These are phyloP conservation scores for Kitagawia praeruptora DNA, from an alignment of 129 eudicot genomes.

Conservation along the genomic window DNA sequence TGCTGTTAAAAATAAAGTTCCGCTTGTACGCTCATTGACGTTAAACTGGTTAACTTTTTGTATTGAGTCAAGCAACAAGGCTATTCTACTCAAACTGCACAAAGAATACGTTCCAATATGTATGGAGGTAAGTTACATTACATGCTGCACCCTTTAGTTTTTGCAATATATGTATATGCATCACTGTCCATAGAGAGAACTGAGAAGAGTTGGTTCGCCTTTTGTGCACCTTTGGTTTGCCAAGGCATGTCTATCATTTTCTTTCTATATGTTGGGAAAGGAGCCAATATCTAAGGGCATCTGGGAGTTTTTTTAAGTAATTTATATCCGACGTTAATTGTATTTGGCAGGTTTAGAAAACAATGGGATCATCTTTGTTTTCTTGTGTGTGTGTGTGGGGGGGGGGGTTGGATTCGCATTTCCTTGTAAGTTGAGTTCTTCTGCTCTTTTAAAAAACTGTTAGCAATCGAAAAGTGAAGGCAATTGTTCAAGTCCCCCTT, in stretches of 20 bases:
- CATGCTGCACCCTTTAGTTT: not conserved
- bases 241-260: not conserved
- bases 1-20: slow-evolving; percentile 94
- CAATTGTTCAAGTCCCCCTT: not conserved
- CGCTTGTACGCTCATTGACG: slow-evolving; percentile 90
- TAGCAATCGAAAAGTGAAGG: not conserved
- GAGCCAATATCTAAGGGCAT: too few relatives aligned
- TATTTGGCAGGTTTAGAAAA: too few relatives aligned
- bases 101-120: slow-evolving; percentile 95
- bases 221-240: not conserved
- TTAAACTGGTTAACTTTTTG: slow-evolving; percentile 90
- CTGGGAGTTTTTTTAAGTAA: too few relatives aligned
- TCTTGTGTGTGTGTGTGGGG: too few relatives aligned
- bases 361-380: too few relatives aligned
- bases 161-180: not conserved
- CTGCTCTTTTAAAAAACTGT: not conserved
- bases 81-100: slow-evolving; percentile 77
- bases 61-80: slow-evolving; percentile 87
- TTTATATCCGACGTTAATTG: too few relatives aligned
- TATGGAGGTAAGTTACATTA: slow-evolving; percentile 80
- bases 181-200: not conserved
- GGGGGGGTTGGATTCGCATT: not conserved
- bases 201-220: not conserved
- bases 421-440: not conserved
- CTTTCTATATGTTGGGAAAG: too few relatives aligned